Evolutionary conservation across 2,329 filamentous ascomycete species (phyloP), one percentile per base, ranked within the genome.

Genomic region (Taxawa tesnikishii): DNA sequence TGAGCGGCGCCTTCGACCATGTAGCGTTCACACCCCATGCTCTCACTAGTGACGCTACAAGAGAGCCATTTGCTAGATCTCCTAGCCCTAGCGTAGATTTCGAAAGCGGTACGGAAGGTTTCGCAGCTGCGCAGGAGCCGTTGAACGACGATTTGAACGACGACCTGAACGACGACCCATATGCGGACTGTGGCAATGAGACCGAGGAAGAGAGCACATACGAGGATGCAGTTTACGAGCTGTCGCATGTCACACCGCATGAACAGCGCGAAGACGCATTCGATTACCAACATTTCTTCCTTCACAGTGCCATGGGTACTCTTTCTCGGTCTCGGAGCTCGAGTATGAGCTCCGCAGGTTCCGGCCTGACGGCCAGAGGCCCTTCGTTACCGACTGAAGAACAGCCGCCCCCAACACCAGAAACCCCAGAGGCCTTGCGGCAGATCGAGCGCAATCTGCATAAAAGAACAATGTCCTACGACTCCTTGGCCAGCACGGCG

Each of bases 231-330:
- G 8, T n/a, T 23, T 23, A 8, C 8, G 19, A 23, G n/a, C 8
- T 23, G 19, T n/a, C 19, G n/a, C 8, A 8, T 8, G 19, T 23
- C 8, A 23, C 19, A 23, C 19, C 84, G 0, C 88, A 96, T 48
- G 88, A 96, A 58, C 85, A 94, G 53, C 80, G 88, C 13, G 78
- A 87, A 43, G 88, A 96, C 54, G 87, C 87, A 1, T 96, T 96
- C 48, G 88, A 96, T 53, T 96, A 96, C 41, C 83, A 94, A 54
- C 79, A 93, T 51, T 94, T 94, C 59, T 94, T 94, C 54, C 67
- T 94, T 10, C 85, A 94, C 54, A 93, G 83, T 43, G 84, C 85
- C 8, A 78, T 94, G 70, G 85, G 84, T 5, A 84, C 70, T 3
- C 77, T 84, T 48, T 75, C 70, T 43, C 62, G 67, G 36, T 61